Base-by-base conservation (phyloP, 2,329 filamentous ascomycete species). In the Hypoxylon sp. region DNA sequence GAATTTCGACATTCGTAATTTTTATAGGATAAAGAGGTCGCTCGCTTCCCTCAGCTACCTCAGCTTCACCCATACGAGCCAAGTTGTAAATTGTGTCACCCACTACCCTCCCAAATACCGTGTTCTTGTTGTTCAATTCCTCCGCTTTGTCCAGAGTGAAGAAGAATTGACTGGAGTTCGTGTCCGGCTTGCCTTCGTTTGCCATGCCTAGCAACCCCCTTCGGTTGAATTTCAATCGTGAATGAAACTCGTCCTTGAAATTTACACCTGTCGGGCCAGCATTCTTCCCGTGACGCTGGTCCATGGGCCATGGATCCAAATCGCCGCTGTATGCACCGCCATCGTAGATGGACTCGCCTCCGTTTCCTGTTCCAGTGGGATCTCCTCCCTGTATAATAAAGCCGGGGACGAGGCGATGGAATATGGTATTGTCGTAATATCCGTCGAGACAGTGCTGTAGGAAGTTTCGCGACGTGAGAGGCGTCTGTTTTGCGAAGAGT, bases 101-200 rank as follows among this genome's bases (percentile, higher is more conserved):
- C 37, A 92, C 94, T 48, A 99, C 88, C 63, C 96, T 87, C 17
- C 96, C 96, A 83, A 99, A 98, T 79, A 98, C 83, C 0, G 96
- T 98, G 80, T 98, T 98, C 81, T 93, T 93, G 57, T 91, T 92
- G 73, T 92, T 93, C 76, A 99, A 80, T 83, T 98, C 94, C 26
- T 94, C 90, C 24, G 94, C 86, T 77, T 91, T 94, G 70, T 90
- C 94, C 59, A 99, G 82, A 0, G 96, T 98, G 69, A 99, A 91
- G 83, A 99, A 99, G 85, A 98, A 98, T 80, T 99, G 96, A 79
- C 94, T 97, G 35, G 94, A 93, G 82, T 98, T 98, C 60, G 92
- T 92, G 75, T 94, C 86, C 31, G 87, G 87, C 57, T 82, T 83
- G 50, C 94, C 91, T 68, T 92, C 91, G 80, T 98, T 98, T 29